A percentile compares a stretch with the other conserved stretches of the same genome.
These are phyloP conservation scores for Pleurotus citrinopileatus DNA, from an alignment of 768 basidiomycete genomes.

Conservation along the genomic window DNA sequence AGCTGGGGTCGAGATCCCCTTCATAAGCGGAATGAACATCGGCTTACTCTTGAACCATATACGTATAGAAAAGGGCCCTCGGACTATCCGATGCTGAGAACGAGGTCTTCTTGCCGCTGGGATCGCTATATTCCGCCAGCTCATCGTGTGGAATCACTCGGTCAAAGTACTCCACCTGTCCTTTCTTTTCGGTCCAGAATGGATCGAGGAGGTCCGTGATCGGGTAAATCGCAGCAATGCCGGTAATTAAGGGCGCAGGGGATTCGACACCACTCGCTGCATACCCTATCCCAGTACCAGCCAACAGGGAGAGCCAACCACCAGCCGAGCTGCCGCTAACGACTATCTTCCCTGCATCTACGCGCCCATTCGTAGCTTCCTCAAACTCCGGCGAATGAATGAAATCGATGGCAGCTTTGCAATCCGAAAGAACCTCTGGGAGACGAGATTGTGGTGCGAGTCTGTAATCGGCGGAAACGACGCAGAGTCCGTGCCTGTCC, in stretches of 20 bases:
- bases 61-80: slow-evolving; percentile 32
- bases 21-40: too few species aligned
- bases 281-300: slow-evolving; percentile 34
- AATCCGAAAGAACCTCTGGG: slow-evolving; percentile 32
- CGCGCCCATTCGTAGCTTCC: slow-evolving; percentile 23
- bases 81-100: slow-evolving; percentile 21
- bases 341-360: slow-evolving; percentile 27
- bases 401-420: slow-evolving; percentile 31
- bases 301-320: slow-evolving; percentile 33
- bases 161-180: slow-evolving; percentile 30
- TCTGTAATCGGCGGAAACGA: slow-evolving; percentile 34
- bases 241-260: slow-evolving; percentile 23
- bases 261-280: slow-evolving; percentile 25
- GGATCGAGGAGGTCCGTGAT: slow-evolving; percentile 33
- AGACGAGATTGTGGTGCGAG: slow-evolving; percentile 34
- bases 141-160: slow-evolving; percentile 27
- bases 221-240: slow-evolving; percentile 34
- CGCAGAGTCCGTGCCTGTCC: slow-evolving; percentile 25
- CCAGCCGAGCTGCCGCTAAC: slow-evolving; percentile 38
- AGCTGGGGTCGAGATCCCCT: too few species aligned
- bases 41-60: slow-evolving; percentile 39
- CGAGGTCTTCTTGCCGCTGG: slow-evolving; percentile 20
- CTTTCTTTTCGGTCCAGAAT: slow-evolving; percentile 34
- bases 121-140: slow-evolving; percentile 28
- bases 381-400: slow-evolving; percentile 25